These are phyloP conservation scores for Syzygium malaccense DNA, from an alignment of 441 rosid genomes.

Conservation along the genomic window DNA sequence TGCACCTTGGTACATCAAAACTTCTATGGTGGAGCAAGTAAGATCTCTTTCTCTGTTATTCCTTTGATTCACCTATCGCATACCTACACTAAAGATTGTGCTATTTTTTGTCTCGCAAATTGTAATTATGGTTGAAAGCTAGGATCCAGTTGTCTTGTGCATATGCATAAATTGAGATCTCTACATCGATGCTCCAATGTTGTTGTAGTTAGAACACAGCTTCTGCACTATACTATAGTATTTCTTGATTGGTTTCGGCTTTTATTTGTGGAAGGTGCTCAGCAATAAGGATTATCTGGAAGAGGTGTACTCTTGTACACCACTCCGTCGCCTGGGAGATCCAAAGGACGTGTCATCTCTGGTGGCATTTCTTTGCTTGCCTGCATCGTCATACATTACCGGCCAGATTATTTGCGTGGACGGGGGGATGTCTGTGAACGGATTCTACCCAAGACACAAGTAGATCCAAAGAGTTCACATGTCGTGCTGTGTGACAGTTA, in stretches of 20 bases:
- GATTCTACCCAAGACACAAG: conserved; percentile 32
- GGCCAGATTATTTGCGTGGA: conserved; percentile 49
- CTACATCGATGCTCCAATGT: background rate
- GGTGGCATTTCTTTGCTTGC: conserved; percentile 46
- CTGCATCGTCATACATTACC: conserved; percentile 47
- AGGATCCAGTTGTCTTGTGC: background rate
- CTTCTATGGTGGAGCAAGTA: conserved; percentile 64
- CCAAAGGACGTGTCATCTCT: conserved; percentile 39
- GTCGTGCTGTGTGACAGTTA: background rate
- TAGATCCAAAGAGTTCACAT: background rate
- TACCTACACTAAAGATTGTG: background rate
- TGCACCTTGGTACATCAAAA: conserved; percentile 68
- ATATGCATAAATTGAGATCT: background rate
- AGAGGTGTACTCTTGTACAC: conserved; percentile 45
- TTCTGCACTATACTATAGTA: background rate
- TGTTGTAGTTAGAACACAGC: background rate
- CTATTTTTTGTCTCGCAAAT: background rate
- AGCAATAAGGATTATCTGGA: conserved; percentile 33
- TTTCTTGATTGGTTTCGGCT: background rate
- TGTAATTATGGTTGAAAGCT: background rate
- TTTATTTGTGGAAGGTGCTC: conserved; percentile 21
- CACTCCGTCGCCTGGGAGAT: conserved; percentile 45
- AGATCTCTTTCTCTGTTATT: background rate
- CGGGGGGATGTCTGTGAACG: conserved; percentile 49
- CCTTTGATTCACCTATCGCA: background rate